Conservation (phyloP, 1,139 yeast species). For the Taphrina pruni region DNA sequence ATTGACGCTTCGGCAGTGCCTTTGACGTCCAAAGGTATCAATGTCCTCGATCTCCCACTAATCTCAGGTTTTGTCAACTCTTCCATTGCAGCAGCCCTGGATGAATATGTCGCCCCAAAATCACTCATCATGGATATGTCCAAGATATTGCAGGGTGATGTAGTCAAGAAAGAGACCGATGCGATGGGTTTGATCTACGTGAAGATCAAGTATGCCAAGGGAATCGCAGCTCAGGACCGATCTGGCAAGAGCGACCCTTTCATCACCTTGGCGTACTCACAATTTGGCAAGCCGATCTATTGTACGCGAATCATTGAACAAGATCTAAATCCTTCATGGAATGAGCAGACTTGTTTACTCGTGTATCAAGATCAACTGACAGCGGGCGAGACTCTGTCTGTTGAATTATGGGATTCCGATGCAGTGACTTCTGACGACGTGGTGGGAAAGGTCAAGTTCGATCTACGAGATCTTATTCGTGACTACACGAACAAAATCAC, state of each 20-base stretch:
- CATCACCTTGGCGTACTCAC: conserved; percentile 39
- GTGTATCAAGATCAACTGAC: conserved; percentile 42
- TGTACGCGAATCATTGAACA: conserved; percentile 42
- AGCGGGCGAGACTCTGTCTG: conserved; percentile 41
- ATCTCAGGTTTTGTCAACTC: conserved; percentile 42
- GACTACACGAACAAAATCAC: conserved; percentile 28
- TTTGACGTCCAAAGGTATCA: conserved; percentile 41
- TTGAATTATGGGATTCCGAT: conserved; percentile 42
- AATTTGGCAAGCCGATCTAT: conserved; percentile 41
- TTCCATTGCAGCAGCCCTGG: conserved; percentile 42
- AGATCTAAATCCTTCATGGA: conserved; percentile 41
- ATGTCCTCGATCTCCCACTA: conserved; percentile 41
- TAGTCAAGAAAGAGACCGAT: conserved; percentile 42
- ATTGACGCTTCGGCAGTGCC: conserved; percentile 43
- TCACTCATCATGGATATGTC: conserved; percentile 42
- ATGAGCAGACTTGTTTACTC: conserved; percentile 39
- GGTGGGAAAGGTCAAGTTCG: conserved; percentile 40
- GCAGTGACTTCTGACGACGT: conserved; percentile 39
- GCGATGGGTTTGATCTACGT: conserved; percentile 40
- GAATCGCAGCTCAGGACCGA: conserved; percentile 40
- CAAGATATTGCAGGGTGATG: conserved; percentile 42
- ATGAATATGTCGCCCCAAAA: conserved; percentile 42
- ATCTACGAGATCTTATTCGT: conserved; percentile 35
- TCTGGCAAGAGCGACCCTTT: conserved; percentile 41
- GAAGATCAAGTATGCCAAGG: conserved; percentile 40